Percentiles rank a stretch among this genome's conserved stretches.
Evolutionary conservation across 495 filamentous ascomycete genomes (phyloP).

Genomic region (Xylaria flabelliformis): DNA sequence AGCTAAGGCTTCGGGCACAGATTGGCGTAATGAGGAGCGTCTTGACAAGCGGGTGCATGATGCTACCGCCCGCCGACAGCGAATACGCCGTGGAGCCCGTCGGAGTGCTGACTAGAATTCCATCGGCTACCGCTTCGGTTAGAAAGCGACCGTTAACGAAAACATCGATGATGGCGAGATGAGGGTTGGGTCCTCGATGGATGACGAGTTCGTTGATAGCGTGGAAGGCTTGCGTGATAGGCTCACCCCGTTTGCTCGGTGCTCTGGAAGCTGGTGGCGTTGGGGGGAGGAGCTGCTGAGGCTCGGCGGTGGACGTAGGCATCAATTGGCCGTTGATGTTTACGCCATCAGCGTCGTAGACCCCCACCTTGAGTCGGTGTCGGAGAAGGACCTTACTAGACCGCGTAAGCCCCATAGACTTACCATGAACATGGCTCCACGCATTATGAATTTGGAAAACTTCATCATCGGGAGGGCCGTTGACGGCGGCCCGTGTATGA

Average conservation of each 20-base stretch:
- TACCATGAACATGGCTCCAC: slow-evolving; percentile 78
- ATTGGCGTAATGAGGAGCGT: slow-evolving; percentile 91
- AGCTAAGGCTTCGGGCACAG: slow-evolving; percentile 88
- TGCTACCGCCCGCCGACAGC: slow-evolving; percentile 89
- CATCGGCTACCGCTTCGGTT: slow-evolving; percentile 92
- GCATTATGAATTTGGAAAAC: slow-evolving; percentile 25
- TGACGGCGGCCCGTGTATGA: slow-evolving; percentile 49
- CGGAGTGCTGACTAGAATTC: slow-evolving; percentile 91
- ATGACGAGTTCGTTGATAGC: slow-evolving; percentile 96
- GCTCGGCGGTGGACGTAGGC: slow-evolving; percentile 50
- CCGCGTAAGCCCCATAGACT: slow-evolving; percentile 77
- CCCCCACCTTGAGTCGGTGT: slow-evolving; percentile 81
- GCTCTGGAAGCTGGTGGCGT: slow-evolving; percentile 13
- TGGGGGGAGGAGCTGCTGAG: slow-evolving; percentile 46
- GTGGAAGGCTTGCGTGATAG: slow-evolving; percentile 63
- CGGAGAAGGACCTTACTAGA: slow-evolving; percentile 82
- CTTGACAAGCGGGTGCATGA: slow-evolving; percentile 90
- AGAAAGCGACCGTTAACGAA: slow-evolving; percentile 83
- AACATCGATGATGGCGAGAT: slow-evolving; percentile 88
- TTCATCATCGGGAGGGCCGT: slow-evolving; percentile 34
- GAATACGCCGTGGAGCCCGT: slow-evolving; percentile 96
- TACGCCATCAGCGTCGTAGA: slow-evolving; percentile 70
- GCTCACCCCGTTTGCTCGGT: slow-evolving; percentile 27
- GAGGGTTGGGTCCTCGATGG: slow-evolving; percentile 86
- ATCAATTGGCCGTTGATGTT: slow-evolving; percentile 57